Conservation (phyloP, 2,329 filamentous ascomycete species). For the Aspergillus sp. region DNA sequence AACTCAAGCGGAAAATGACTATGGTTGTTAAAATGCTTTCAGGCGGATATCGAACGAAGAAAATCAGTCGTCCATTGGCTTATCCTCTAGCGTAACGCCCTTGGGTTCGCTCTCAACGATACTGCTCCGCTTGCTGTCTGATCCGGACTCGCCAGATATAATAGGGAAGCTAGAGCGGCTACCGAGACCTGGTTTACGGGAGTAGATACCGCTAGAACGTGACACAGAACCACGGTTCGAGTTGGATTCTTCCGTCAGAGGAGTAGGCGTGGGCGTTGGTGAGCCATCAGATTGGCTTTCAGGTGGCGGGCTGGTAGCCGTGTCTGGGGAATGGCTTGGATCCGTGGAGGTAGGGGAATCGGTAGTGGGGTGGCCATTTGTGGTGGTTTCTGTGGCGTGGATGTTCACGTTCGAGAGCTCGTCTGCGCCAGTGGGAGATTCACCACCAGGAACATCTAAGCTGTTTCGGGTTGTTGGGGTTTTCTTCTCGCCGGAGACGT, state of each 20-base stretch:
- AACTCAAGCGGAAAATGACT: not conserved
- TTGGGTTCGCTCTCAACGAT: conserved; percentile 41
- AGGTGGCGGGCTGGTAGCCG: conserved; percentile 31
- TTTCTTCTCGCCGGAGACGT: conserved; percentile 57
- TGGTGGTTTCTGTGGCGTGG: conserved; percentile 27
- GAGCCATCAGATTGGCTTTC: conserved; percentile 33
- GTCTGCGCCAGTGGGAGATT: conserved; percentile 42
- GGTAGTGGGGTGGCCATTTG: conserved; percentile 44
- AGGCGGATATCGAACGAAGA: no score
- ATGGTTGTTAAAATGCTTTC: no score
- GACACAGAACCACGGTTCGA: conserved; percentile 64
- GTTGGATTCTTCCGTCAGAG: conserved; percentile 43
- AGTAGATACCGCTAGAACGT: conserved; percentile 53
- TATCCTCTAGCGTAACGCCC: conserved; percentile 69
- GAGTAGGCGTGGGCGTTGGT: conserved; percentile 33
- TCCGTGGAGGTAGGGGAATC: conserved; percentile 28
- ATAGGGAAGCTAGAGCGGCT: conserved; percentile 35
- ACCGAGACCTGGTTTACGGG: conserved; percentile 50
- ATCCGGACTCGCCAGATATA: conserved; percentile 23
- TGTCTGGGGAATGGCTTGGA: conserved; percentile 26
- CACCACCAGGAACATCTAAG: conserved; percentile 73
- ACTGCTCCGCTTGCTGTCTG: conserved; percentile 36
- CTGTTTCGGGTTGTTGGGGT: conserved; percentile 60
- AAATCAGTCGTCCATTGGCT: conserved; percentile 65
- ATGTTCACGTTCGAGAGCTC: conserved; percentile 27